These are phyloP conservation scores for Baorangia bicolor DNA, from an alignment of 768 basidiomycete genomes.

Conservation along the genomic window DNA sequence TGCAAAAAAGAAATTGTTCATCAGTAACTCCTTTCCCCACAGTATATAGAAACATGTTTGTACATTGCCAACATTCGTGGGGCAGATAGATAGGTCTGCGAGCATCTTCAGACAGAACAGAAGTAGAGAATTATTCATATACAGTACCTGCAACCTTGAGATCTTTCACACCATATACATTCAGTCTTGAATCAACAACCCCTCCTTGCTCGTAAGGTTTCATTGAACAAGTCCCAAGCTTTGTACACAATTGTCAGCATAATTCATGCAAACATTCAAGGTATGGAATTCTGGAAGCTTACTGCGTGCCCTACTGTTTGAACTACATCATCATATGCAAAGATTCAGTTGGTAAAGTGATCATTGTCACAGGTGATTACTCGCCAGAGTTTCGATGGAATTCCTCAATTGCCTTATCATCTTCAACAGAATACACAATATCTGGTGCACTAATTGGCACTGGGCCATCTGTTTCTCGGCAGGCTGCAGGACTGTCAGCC, in stretches of 20 bases:
- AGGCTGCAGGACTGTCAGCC: constrained; percentile 25
- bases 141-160: too few species aligned
- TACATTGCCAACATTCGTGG: constrained; percentile 8
- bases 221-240: constrained; percentile 68
- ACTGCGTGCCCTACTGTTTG: constrained; percentile 12
- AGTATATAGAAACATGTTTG: not conserved
- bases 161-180: too few species aligned
- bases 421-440: constrained; percentile 33
- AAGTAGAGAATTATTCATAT: constrained; percentile 4
- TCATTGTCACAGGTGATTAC: too few species aligned
- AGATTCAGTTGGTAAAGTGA: not conserved
- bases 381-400: constrained; percentile 19
- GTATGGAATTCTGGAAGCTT: not conserved
- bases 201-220: too few species aligned
- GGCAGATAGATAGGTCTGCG: constrained; percentile 7
- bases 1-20: not conserved
- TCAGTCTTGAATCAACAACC: too few species aligned
- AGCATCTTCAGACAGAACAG: not conserved
- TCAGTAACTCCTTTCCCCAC: not conserved
- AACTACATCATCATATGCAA: not conserved
- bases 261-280: not conserved
- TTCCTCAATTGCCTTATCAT: constrained; percentile 33
- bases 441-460: constrained; percentile 27
- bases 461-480: too few species aligned
- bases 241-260: not conserved